Base-by-base conservation (phyloP, 148 eudicot genomes). In the Oxyria digyna region DNA sequence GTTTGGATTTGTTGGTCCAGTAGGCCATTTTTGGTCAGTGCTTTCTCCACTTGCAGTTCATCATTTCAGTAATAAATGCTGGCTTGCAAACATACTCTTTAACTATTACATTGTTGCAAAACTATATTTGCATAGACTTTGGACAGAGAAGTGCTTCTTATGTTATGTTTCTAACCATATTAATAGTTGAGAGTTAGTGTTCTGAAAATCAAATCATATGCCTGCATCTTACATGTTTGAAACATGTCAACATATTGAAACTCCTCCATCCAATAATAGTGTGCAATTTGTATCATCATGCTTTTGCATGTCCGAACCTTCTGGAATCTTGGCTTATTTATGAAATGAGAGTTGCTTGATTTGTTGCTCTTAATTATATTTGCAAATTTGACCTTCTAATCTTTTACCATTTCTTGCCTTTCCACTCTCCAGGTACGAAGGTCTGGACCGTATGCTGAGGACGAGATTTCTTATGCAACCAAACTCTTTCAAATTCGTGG, bases 1-100 rank as follows among this genome's bases (percentile, higher is more conserved):
- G 42, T 83, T 89, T 78, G 96, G 79, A 74, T 92, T 92, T 80
- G 85, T 92, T 79, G 96, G 97, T 76, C 97, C 97, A 52, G 91
- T 87, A 49, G 97, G 96, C 74, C 97, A 92, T 81, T 92, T 84
- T 81, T 92, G 94, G 98, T 92, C 67, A 76, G 94, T 85, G 17
- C 50, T 49, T 79, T 20, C 38, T 17, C 20, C 41, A 31, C 37
- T 31, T 31, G 65, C 38, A 13, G 14, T 52, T 52, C 65, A 4
- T 59, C 9, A 27, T 59, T 52, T 48, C 29, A 38, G 37, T 68
- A 48, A 24, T 48, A 13, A 68, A 48, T 31, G 48, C 33, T 43
- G 66, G 3, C 29, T 42, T 43, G 17, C 18, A n/a, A 24, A 33
- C 31, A 3, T 8, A 11, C n/a, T 42, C 5, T 8, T 43, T 18